Evolutionary conservation across 2,329 filamentous ascomycete genomes (phyloP).

Genomic region (Colletotrichum musicola): DNA sequence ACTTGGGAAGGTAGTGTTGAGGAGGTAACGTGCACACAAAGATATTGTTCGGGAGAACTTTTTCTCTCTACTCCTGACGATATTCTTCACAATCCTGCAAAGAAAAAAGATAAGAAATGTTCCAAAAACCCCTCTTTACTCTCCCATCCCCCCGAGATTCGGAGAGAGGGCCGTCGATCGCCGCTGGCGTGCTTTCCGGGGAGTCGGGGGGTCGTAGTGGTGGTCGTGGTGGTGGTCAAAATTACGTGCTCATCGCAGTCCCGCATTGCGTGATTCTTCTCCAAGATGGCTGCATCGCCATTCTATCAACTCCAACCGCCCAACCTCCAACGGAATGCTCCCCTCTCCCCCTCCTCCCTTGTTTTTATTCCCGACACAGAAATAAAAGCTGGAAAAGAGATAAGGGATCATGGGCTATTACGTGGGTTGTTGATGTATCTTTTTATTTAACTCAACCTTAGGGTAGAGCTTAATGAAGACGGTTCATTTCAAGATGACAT

Average conservation of each 20-base stretch:
- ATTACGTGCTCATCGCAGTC: conserved; percentile 39
- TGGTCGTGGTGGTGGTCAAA: background rate
- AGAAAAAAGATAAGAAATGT: background rate
- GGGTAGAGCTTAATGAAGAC: no score
- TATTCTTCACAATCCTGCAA: no score
- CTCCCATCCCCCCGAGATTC: conserved; percentile 4
- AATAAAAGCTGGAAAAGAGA: no score
- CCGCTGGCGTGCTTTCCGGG: background rate
- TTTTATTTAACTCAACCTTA: no score
- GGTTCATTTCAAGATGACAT: no score
- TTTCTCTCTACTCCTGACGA: background rate
- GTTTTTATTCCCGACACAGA: no score
- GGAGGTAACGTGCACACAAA: no score
- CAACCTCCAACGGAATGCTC: conserved; percentile 2
- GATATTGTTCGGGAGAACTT: background rate
- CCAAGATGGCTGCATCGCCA: conserved; percentile 39
- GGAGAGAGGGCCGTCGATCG: conserved; percentile 23
- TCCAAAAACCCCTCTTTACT: background rate
- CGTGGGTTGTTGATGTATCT: no score
- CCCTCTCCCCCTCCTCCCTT: no score
- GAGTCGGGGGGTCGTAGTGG: background rate
- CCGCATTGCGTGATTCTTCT: conserved; percentile 40
- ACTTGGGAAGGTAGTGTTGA: no score
- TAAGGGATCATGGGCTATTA: no score
- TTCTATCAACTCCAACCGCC: conserved; percentile 3